phyloP scores from a whole-genome alignment of 2,329 filamentous ascomycete genomes.

The Aspergillus intermedius region DNA sequence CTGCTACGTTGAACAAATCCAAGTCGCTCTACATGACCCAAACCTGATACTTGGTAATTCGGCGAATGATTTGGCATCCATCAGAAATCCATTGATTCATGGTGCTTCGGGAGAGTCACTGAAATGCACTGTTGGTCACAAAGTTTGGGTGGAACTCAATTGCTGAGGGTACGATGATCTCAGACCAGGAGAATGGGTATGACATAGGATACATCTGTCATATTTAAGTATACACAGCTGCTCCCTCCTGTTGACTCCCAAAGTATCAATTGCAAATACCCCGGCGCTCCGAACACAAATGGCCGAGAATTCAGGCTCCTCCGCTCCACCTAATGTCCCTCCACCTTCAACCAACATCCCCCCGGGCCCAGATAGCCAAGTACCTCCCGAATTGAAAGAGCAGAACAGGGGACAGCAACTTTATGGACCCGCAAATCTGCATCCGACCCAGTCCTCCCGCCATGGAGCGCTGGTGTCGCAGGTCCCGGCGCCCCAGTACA shows the following conservation, averaged over 20 bases:
- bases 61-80: too few relatives aligned
- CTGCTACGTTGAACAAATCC: too few relatives aligned
- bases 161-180: too few relatives aligned
- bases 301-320: background rate
- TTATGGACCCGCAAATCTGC: background rate
- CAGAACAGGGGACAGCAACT: background rate
- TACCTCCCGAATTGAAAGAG: background rate
- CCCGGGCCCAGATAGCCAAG: background rate
- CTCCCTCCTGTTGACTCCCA: background rate
- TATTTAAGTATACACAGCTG: background rate
- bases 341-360: background rate
- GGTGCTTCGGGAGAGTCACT: too few relatives aligned
- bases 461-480: constrained; percentile 9
- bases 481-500: constrained; percentile 7
- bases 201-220: background rate
- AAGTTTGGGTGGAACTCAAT: too few relatives aligned
- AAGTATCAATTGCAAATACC: background rate
- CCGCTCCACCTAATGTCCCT: background rate
- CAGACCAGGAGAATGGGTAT: too few relatives aligned
- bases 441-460: background rate
- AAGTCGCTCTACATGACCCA: too few relatives aligned
- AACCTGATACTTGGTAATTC: too few relatives aligned
- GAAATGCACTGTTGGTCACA: too few relatives aligned
- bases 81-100: too few relatives aligned
- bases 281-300: background rate